A percentile compares a stretch with the other conserved stretches of the same genome.
Evolutionary conservation across 23 red algal species (phyloP).

Genomic region (Gracilariopsis chorda): DNA sequence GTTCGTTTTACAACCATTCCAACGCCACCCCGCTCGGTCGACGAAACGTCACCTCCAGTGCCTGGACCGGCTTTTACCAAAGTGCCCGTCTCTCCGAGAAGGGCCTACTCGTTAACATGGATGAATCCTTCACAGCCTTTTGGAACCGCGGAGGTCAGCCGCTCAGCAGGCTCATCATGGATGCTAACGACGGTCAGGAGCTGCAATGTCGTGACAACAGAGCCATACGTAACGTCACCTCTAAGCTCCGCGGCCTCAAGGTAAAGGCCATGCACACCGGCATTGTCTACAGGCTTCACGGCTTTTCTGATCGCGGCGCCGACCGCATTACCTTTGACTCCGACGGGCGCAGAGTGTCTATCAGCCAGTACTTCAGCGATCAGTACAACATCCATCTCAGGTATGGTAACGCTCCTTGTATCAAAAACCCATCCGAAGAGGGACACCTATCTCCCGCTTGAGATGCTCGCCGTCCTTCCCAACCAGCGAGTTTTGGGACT

Average conservation of each 20-base stretch:
- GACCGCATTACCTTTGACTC: constrained; percentile 45
- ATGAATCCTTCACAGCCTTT: constrained; percentile 60
- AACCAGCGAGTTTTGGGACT: constrained; percentile 49
- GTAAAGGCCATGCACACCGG: constrained; percentile 33
- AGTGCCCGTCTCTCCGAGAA: constrained; percentile 16
- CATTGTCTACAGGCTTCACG: constrained; percentile 37
- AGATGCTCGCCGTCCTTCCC: constrained; percentile 33
- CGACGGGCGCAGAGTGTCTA: constrained; percentile 36
- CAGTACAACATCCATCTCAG: constrained; percentile 15
- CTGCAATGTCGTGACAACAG: neutral
- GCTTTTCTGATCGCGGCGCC: constrained; percentile 40
- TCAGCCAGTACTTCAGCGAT: constrained; percentile 45
- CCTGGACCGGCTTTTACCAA: constrained; percentile 67
- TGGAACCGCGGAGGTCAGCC: constrained; percentile 37
- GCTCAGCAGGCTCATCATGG: neutral
- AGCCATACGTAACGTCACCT: neutral
- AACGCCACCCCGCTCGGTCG: neutral
- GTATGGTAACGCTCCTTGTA: constrained; percentile 21
- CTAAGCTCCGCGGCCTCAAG: constrained; percentile 23
- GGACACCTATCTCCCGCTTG: constrained; percentile 55
- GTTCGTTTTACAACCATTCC: constrained; percentile 39
- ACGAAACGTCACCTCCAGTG: constrained; percentile 15
- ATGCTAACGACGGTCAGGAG: constrained; percentile 42
- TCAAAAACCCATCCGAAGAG: constrained; percentile 45
- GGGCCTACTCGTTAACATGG: constrained; percentile 45